These are phyloP conservation scores for Acer yangbiense DNA, from an alignment of 345 rosid species.

Conservation along the genomic window DNA sequence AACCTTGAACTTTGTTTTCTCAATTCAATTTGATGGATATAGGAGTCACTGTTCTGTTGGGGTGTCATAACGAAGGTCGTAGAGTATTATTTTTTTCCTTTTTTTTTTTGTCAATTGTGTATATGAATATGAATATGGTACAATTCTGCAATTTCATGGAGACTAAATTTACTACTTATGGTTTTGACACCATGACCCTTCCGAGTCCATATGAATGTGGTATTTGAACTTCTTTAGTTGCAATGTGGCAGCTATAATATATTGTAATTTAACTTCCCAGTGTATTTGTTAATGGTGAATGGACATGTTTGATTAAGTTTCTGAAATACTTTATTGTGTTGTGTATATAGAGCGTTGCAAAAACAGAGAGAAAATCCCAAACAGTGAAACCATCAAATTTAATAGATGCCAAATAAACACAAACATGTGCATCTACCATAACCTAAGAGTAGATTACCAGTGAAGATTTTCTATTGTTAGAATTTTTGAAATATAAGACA, in stretches of 20 bases:
- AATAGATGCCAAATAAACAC: background rate
- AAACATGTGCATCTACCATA: background rate
- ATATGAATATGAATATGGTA: background rate
- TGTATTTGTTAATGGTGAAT: background rate
- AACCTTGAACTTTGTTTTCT: slow-evolving; percentile 1
- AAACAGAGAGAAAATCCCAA: background rate
- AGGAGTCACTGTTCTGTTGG: background rate
- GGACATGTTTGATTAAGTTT: background rate
- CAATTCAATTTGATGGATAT: background rate
- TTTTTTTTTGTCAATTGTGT: background rate
- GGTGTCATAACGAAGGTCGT: background rate
- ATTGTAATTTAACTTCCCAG: background rate
- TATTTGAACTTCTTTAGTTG: background rate
- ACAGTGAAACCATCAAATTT: background rate
- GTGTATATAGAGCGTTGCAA: background rate
- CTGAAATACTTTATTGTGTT: background rate
- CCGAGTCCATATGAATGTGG: background rate
- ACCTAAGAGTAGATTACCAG: background rate
- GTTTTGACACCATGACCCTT: background rate
- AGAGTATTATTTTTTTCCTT: background rate
- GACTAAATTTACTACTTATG: background rate
- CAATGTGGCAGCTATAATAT: background rate
- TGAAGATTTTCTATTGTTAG: background rate
- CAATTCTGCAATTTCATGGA: background rate
- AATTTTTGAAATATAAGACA: background rate